A percentile compares a stretch with the other conserved stretches of the same genome.
Evolutionary conservation across 2,329 filamentous ascomycete species (phyloP).

Genomic region (Diaporthe velutina): DNA sequence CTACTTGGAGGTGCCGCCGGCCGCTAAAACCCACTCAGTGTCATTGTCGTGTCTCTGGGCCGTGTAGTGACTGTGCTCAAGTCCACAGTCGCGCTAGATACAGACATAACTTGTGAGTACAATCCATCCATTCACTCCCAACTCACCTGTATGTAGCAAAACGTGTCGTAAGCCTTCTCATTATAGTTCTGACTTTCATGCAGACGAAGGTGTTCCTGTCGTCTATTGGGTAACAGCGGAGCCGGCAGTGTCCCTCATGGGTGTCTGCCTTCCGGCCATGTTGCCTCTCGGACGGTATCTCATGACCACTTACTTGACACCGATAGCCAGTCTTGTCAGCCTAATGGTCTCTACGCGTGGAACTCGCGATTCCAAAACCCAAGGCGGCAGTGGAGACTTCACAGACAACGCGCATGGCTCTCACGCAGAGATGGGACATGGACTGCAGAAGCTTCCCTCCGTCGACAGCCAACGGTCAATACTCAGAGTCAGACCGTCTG

Average conservation of each 20-base stretch:
- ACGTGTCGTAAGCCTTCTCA: background rate
- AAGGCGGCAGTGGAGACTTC: background rate
- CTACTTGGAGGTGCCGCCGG: background rate
- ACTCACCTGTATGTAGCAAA: background rate
- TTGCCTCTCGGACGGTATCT: background rate
- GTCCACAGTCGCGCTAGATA: background rate
- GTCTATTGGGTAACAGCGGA: background rate
- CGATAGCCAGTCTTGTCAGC: background rate
- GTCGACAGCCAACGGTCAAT: background rate
- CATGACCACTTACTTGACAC: background rate
- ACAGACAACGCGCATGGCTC: background rate
- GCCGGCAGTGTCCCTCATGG: background rate
- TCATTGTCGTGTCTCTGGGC: background rate
- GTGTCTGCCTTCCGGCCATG: background rate
- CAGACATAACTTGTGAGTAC: background rate
- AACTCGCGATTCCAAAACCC: background rate
- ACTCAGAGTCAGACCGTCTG: background rate
- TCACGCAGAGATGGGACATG: background rate
- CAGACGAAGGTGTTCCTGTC: background rate
- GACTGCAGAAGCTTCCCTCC: background rate
- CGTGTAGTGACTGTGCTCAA: background rate
- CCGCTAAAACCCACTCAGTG: background rate
- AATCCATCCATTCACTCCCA: background rate
- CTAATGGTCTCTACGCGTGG: background rate
- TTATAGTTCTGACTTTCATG: background rate